These are phyloP conservation scores for Lunularia cruciata DNA, from an alignment of 225 moss, liverwort and hornwort genomes.

Conservation along the genomic window DNA sequence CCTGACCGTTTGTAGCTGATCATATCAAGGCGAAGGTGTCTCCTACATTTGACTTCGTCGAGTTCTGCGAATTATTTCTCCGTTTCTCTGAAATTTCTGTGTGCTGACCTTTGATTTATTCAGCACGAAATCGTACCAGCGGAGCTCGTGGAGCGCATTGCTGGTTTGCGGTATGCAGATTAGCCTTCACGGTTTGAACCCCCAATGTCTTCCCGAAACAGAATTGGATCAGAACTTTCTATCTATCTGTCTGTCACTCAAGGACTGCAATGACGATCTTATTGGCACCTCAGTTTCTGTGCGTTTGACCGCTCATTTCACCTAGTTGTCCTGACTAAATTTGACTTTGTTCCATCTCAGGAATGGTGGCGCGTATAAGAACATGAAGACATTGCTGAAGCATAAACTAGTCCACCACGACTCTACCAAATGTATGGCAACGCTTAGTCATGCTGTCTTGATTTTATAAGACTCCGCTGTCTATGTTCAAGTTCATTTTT, in stretches of 20 bases:
- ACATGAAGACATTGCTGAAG: constrained; percentile 87
- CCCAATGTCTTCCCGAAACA: not conserved
- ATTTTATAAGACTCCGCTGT: too few relatives aligned
- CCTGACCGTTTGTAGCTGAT: not conserved
- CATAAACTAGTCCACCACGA: constrained; percentile 97
- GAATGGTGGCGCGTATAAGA: constrained; percentile 96
- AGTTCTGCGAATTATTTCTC: not conserved
- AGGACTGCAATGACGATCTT: too few relatives aligned
- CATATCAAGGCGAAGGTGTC: not conserved
- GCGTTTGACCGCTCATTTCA: too few relatives aligned
- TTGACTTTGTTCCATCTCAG: constrained; percentile 38
- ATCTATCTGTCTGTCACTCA: not conserved
- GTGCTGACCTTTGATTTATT: constrained; percentile 2
- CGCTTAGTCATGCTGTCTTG: too few relatives aligned
- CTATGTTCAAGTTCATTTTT: not conserved
- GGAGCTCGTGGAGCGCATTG: constrained; percentile 96
- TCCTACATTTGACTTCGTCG: not conserved
- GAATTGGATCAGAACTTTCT: not conserved
- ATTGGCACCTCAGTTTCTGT: too few relatives aligned
- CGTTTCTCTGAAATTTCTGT: not conserved
- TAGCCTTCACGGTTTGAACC: not conserved
- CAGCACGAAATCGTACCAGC: constrained; percentile 98
- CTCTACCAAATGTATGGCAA: constrained; percentile 87
- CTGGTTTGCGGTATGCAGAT: constrained; percentile 72
- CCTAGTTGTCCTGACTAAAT: not conserved